phyloP scores from a whole-genome alignment of 2,329 filamentous ascomycete genomes.

The Talaromyces sp. region DNA sequence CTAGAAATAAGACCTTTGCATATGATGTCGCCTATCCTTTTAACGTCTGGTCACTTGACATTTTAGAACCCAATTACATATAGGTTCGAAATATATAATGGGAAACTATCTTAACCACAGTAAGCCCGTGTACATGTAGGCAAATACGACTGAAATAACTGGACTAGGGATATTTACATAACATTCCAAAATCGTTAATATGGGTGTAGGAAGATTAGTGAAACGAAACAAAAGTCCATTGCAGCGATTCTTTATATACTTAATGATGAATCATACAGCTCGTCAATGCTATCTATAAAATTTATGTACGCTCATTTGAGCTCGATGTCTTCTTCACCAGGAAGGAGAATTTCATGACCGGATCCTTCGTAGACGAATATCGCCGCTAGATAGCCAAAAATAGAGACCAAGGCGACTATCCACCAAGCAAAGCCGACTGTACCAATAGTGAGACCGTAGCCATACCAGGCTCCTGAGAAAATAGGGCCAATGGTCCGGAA shows the following conservation, averaged over 20 bases:
- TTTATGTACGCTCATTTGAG: neutral
- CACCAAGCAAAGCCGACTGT: slow-evolving; percentile 57
- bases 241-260: neutral
- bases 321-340: slow-evolving; percentile 32
- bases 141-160: no score
- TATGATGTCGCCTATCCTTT: no score
- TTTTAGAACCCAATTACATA: no score
- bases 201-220: neutral
- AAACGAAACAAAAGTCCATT: neutral
- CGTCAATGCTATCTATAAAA: neutral
- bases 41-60: no score
- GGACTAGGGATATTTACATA: no score
- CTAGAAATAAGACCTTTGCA: no score
- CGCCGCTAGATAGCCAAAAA: slow-evolving; percentile 55
- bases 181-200: no score
- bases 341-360: slow-evolving; percentile 53
- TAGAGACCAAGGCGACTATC: slow-evolving; percentile 51
- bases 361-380: slow-evolving; percentile 61
- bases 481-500: slow-evolving; percentile 56
- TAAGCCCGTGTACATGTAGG: no score
- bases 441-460: slow-evolving; percentile 49
- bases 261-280: neutral
- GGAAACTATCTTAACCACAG: no score
- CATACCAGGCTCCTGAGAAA: slow-evolving; percentile 53
- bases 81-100: no score